Conservation (phyloP, 176 grass and related monocot genomes). For the Ensete glaucum region DNA sequence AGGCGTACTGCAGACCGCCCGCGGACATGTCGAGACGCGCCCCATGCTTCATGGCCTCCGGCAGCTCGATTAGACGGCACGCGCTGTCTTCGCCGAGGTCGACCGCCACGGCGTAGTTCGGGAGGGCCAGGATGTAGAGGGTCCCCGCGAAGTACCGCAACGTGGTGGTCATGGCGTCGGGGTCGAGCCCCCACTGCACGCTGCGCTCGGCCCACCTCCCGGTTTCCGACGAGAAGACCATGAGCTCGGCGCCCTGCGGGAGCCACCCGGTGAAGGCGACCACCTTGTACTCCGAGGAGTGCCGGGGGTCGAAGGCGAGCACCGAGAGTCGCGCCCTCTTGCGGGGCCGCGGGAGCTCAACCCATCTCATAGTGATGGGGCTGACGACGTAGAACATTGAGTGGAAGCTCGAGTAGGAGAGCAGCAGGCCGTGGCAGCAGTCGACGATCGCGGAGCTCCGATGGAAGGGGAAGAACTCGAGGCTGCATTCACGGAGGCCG, state of each 20-base stretch:
- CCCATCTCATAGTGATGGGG: neutral
- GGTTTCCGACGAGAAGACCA: neutral
- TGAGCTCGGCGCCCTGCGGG: neutral
- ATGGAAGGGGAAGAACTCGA: conserved; percentile 67
- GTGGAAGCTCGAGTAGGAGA: conserved; percentile 36
- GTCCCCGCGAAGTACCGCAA: neutral
- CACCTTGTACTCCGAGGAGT: neutral
- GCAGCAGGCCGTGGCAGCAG: conserved; percentile 76
- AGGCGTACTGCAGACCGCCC: neutral
- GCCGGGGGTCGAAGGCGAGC: neutral
- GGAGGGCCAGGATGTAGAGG: neutral
- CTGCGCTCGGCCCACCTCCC: neutral
- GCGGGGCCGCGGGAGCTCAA: neutral
- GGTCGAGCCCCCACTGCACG: neutral
- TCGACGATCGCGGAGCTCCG: conserved; percentile 59
- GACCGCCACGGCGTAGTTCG: neutral
- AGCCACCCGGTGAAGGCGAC: conserved; percentile 1
- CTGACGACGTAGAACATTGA: conserved; percentile 54
- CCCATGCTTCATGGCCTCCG: neutral
- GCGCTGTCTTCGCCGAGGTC: neutral
- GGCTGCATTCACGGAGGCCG: conserved; percentile 26
- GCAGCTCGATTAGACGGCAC: neutral
- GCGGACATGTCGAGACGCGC: neutral
- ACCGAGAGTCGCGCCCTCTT: neutral
- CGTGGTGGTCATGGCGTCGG: neutral